phyloP scores from a whole-genome alignment of 805 yeast genomes.

The Monosporozyma siamensis region DNA sequence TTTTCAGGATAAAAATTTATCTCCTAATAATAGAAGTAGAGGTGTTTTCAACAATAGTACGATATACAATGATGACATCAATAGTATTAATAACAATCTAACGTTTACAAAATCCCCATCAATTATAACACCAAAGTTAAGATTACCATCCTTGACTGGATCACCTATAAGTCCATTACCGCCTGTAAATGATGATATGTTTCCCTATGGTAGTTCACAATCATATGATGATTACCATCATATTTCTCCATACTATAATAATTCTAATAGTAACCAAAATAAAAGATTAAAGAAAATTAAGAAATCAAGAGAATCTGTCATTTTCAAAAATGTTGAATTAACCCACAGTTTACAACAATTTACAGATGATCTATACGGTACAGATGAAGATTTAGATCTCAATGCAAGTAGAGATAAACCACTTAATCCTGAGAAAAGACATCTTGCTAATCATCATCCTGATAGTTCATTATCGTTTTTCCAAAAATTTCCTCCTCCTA shows the following conservation, averaged over 20 bases:
- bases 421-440: neutral
- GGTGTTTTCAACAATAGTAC: conserved; percentile 3
- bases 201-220: neutral
- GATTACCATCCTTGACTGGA: conserved; percentile 9
- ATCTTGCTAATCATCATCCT: conserved; percentile 3
- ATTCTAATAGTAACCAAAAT: neutral
- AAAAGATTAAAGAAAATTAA: conserved; percentile 21
- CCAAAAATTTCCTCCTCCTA: conserved; percentile 5
- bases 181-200: neutral
- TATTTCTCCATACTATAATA: neutral
- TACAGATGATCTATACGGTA: conserved; percentile 30
- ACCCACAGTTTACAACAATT: conserved; percentile 29
- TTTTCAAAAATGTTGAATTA: conserved; percentile 24
- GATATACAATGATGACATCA: neutral
- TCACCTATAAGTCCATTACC: conserved; percentile 14
- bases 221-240: neutral
- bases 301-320: conserved; percentile 22
- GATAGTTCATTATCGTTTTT: conserved; percentile 8
- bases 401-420: neutral
- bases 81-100: neutral
- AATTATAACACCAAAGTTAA: conserved; percentile 10
- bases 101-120: conserved; percentile 12
- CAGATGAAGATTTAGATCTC: conserved; percentile 5
- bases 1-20: conserved; percentile 10
- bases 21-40: conserved; percentile 2